Evolutionary conservation across 345 rosid species (phyloP).

Genomic region (Cardamine occulta): DNA sequence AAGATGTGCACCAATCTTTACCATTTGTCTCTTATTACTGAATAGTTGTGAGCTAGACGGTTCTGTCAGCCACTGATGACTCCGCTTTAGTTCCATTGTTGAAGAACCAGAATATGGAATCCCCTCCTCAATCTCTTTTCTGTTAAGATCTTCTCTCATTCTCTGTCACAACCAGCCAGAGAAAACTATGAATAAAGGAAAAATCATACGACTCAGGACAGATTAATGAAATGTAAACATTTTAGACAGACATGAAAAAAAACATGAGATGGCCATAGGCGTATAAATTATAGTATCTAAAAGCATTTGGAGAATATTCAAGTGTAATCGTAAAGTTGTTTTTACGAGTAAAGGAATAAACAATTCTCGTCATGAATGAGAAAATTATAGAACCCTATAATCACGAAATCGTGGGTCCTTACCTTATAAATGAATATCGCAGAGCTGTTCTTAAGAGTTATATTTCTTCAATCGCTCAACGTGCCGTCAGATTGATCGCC

Average conservation of each 20-base stretch:
- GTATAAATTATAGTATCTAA: not conserved
- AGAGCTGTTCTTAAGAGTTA: not conserved
- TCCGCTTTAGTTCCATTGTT: conserved; percentile 52
- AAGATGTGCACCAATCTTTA: conserved; percentile 50
- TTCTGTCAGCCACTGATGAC: conserved; percentile 68
- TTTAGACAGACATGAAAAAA: no score
- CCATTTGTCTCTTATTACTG: conserved; percentile 70
- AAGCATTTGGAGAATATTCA: not conserved
- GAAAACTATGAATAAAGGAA: not conserved
- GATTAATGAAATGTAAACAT: no score
- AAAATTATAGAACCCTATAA: not conserved
- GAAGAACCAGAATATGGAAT: conserved; percentile 14
- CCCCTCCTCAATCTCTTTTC: conserved; percentile 25
- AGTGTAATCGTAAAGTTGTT: conserved; percentile 1
- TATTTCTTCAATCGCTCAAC: not conserved
- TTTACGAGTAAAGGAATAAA: not conserved
- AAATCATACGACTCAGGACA: not conserved
- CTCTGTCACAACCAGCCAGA: conserved; percentile 27
- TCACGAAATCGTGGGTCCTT: not conserved
- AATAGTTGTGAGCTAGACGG: conserved; percentile 55
- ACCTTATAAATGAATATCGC: conserved; percentile 21
- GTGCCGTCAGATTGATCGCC: not conserved
- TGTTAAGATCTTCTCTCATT: conserved; percentile 17
- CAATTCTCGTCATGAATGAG: not conserved
- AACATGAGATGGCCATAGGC: not conserved